These are phyloP conservation scores for Poa annua DNA, from an alignment of 176 grass and related monocot species.

Conservation along the genomic window DNA sequence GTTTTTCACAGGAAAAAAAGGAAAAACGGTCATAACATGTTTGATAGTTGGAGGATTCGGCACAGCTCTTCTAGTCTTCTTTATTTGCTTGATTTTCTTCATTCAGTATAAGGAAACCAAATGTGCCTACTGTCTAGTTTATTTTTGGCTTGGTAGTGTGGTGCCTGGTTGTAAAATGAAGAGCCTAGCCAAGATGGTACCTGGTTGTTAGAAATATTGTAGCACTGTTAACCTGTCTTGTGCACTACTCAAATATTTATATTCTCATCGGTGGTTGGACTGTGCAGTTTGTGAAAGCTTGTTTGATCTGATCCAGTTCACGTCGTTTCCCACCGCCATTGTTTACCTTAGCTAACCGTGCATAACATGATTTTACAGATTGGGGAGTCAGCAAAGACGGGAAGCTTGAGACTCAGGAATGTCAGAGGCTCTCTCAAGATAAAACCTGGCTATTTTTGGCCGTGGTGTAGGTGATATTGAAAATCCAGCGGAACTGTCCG, in stretches of 20 bases:
- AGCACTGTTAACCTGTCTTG: conserved; percentile 16
- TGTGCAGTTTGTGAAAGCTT: conserved; percentile 14
- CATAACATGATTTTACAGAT: conserved; percentile 51
- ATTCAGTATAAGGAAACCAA: background rate
- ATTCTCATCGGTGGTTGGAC: background rate
- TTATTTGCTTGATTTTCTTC: background rate
- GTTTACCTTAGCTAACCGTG: conserved; percentile 28
- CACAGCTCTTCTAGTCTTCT: background rate
- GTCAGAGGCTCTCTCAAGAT: conserved; percentile 61
- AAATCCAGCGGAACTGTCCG: conserved; percentile 41
- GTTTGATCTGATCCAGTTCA: conserved; percentile 13
- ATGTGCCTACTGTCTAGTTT: background rate
- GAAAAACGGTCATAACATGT: background rate
- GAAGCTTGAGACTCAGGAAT: conserved; percentile 55
- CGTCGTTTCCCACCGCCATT: conserved; percentile 4
- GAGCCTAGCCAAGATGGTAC: conserved; percentile 1
- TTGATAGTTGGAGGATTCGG: background rate
- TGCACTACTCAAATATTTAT: conserved; percentile 37
- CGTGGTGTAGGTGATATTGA: conserved; percentile 55
- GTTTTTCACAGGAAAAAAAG: background rate
- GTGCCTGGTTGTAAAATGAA: conserved; percentile 25
- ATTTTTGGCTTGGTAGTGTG: background rate
- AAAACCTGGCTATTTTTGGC: conserved; percentile 41
- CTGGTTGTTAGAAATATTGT: background rate
- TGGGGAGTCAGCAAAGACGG: conserved; percentile 49